phyloP scores from a whole-genome alignment of 2,329 filamentous ascomycete species.

The Metarhizium humberi region DNA sequence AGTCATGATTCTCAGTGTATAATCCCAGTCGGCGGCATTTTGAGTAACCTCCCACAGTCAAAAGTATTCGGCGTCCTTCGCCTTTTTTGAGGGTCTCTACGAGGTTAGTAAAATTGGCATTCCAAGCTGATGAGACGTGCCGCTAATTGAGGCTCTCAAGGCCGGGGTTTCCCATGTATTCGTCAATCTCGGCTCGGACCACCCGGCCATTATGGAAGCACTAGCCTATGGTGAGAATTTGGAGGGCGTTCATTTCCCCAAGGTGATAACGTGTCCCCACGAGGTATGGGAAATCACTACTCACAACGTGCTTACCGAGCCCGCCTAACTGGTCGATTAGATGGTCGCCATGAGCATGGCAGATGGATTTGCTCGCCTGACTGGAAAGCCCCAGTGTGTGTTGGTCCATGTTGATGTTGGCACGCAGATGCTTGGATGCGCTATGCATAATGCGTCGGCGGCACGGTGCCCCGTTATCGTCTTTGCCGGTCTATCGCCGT shows the following conservation, averaged over 20 bases:
- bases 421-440: constrained; percentile 63
- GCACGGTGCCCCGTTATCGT: constrained; percentile 64
- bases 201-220: constrained; percentile 71
- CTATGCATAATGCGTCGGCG: constrained; percentile 64
- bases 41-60: too few relatives aligned
- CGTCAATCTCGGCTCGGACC: constrained; percentile 61
- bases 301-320: too few relatives aligned
- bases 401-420: constrained; percentile 68
- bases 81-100: too few relatives aligned
- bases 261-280: constrained; percentile 71
- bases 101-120: too few relatives aligned
- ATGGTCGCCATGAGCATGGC: constrained; percentile 84
- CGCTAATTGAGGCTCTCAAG: background rate
- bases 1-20: too few relatives aligned
- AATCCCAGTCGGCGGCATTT: too few relatives aligned
- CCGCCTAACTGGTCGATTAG: constrained; percentile 24
- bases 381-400: constrained; percentile 60
- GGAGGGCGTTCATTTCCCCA: constrained; percentile 54
- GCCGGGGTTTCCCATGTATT: constrained; percentile 50
- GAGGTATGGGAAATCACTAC: constrained; percentile 39
- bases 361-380: constrained; percentile 65
- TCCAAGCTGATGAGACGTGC: too few relatives aligned
- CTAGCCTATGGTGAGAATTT: constrained; percentile 69
- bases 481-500: constrained; percentile 65
- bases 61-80: too few relatives aligned